A percentile compares a stretch with the other conserved stretches of the same genome.
Evolutionary conservation across 179 eudicot genomes (phyloP).

Genomic region (Silene coronaria): DNA sequence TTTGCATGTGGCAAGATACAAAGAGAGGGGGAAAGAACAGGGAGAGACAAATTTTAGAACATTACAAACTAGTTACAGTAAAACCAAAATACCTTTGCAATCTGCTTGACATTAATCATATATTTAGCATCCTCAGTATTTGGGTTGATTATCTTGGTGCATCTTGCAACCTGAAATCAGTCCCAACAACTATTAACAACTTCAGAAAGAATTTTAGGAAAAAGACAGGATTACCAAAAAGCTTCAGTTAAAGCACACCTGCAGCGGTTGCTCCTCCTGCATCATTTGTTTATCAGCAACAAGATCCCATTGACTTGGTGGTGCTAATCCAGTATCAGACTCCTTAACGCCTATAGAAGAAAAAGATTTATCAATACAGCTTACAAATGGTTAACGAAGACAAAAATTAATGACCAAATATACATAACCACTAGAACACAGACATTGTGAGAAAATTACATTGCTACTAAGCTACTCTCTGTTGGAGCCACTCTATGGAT

Average conservation of each 20-base stretch:
- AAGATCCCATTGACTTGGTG: constrained; percentile 97
- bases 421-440: neutral
- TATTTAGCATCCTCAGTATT: constrained; percentile 97
- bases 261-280: constrained; percentile 96
- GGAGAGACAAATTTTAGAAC: neutral
- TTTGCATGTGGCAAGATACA: too few relatives aligned
- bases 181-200: constrained; percentile 11
- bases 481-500: neutral
- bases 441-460: neutral
- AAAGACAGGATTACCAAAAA: neutral
- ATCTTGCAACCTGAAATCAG: constrained; percentile 75
- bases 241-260: constrained; percentile 38
- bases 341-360: constrained; percentile 70
- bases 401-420: neutral
- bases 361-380: neutral
- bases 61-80: neutral
- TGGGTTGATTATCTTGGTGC: constrained; percentile 88
- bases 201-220: neutral
- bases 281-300: constrained; percentile 96
- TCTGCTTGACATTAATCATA: constrained; percentile 88
- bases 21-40: neutral
- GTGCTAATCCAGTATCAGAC: constrained; percentile 93
- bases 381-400: neutral
- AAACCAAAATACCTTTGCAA: constrained; percentile 60
- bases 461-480: neutral